These are phyloP conservation scores for Rhypophila decipiens DNA, from an alignment of 495 filamentous ascomycete genomes.

Conservation along the genomic window DNA sequence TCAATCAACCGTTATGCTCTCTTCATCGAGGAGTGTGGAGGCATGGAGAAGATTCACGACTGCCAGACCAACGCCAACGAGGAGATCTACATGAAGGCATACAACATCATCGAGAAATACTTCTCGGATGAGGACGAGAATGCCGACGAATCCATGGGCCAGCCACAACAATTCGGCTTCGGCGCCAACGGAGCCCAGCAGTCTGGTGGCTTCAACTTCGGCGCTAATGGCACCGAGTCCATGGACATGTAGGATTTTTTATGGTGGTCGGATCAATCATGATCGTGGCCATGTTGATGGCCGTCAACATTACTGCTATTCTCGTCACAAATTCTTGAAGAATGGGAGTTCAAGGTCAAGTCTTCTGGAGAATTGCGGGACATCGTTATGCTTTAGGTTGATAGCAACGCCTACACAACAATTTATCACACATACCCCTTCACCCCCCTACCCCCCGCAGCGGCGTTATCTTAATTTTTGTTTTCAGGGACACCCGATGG, in stretches of 20 bases:
- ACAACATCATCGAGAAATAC: slow-evolving; percentile 99
- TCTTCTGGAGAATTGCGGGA: too few relatives aligned
- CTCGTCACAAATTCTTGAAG: not conserved
- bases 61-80: slow-evolving; percentile 99
- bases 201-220: slow-evolving; percentile 81
- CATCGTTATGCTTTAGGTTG: slow-evolving; percentile 18
- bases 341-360: too few relatives aligned
- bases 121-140: slow-evolving; percentile 97
- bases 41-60: slow-evolving; percentile 99
- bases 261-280: too few relatives aligned
- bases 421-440: slow-evolving; percentile 6
- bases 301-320: too few relatives aligned
- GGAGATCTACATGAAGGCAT: slow-evolving; percentile 99
- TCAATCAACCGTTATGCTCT: slow-evolving; percentile 94
- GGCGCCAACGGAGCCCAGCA: slow-evolving; percentile 68
- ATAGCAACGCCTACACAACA: slow-evolving; percentile 6
- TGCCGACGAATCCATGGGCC: slow-evolving; percentile 56
- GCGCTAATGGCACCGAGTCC: slow-evolving; percentile 78
- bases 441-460: slow-evolving; percentile 18
- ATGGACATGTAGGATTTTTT: slow-evolving; percentile 87
- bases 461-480: slow-evolving; percentile 34
- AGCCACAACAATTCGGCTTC: slow-evolving; percentile 69
- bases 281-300: too few relatives aligned
- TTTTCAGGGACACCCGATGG: slow-evolving; percentile 26
- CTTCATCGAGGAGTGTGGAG: slow-evolving; percentile 97